These are phyloP conservation scores for Venturia asperata DNA, from an alignment of 2,329 filamentous ascomycete species.

Conservation along the genomic window DNA sequence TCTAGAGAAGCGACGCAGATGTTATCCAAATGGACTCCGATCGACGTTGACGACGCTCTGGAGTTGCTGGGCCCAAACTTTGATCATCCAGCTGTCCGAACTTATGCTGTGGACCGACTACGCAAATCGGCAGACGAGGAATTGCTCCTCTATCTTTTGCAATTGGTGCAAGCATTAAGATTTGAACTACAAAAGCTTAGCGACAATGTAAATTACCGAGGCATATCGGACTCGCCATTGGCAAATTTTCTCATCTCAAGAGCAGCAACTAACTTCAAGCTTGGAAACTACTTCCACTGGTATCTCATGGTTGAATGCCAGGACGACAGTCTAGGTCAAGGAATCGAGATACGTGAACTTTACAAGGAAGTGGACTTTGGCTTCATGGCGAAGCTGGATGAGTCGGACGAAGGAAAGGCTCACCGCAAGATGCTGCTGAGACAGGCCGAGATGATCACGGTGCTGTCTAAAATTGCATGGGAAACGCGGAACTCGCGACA, in stretches of 20 bases:
- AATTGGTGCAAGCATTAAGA: conserved; percentile 92
- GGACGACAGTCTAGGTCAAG: conserved; percentile 68
- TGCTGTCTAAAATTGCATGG: conserved; percentile 80
- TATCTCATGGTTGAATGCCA: conserved; percentile 98
- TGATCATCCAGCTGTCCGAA: conserved; percentile 77
- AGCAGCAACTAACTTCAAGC: conserved; percentile 77
- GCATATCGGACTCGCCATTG: conserved; percentile 69
- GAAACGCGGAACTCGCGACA: conserved; percentile 78
- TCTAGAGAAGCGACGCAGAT: conserved; percentile 84
- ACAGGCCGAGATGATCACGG: conserved; percentile 82
- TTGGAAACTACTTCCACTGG: conserved; percentile 96
- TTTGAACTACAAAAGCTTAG: conserved; percentile 65
- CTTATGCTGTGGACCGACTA: conserved; percentile 86
- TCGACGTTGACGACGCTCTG: conserved; percentile 92
- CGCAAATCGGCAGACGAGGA: conserved; percentile 91
- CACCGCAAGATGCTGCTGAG: conserved; percentile 69
- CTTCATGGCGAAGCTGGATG: conserved; percentile 84
- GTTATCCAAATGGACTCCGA: conserved; percentile 87
- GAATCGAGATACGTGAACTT: conserved; percentile 68
- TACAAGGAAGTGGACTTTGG: conserved; percentile 93
- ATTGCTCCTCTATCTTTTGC: conserved; percentile 80
- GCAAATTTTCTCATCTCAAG: conserved; percentile 83
- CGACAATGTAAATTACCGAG: conserved; percentile 45
- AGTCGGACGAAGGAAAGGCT: conserved; percentile 61
- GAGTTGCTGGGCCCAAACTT: conserved; percentile 90